Base-by-base conservation (phyloP, 495 filamentous ascomycete genomes). In the Aspergillus nidulans region DNA sequence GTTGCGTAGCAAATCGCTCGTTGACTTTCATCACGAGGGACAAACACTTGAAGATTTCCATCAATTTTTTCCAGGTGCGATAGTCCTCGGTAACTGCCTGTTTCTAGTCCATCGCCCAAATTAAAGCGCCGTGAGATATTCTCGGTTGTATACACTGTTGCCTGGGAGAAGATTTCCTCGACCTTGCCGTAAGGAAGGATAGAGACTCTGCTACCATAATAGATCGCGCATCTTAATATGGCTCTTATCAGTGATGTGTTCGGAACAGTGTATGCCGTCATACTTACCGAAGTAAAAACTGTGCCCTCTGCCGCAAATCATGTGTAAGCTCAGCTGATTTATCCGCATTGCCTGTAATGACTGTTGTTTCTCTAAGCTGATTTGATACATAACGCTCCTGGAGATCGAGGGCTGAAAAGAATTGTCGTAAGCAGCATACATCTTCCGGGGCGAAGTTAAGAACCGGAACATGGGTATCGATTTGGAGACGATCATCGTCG, bases 1-100 rank as follows among this genome's bases (percentile, higher is more conserved):
- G 46, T 36, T 23, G 46, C 46, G 28, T 34, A 49, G 18, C 46
- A 49, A n/a, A 49, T 49, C 6, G n/a, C 16, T 36, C 46, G 26
- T n/a, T 49, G 26, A n/a, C n/a, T 49, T 28, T 1, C 6, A 32
- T 49, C 46, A 4, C 46, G 1, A 36, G 46, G 46, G 13, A 49
- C 46, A 28, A 9, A 49, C 21, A 49, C 4, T 25, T 15, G 26
- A 13, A 49, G 23, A 16, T 1, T 36, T 12, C 28, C 28, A 6
- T 36, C 46, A 5, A n/a, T 28, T 21, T 34, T 16, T 1, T 34
- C 46, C 12, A 36, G 1, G 19, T 49, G 46, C 26, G 21, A 9
- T 4, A n/a, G 46, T 49, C 46, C 46, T 36, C 0, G 7, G 3
- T 21, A 8, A 3, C 28, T 28, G 20, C 13, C 16, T 12, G 46